A percentile compares a stretch with the other conserved stretches of the same genome.
phyloP scores from a whole-genome alignment of 768 basidiomycete genomes.

The Boletus bicolor region DNA sequence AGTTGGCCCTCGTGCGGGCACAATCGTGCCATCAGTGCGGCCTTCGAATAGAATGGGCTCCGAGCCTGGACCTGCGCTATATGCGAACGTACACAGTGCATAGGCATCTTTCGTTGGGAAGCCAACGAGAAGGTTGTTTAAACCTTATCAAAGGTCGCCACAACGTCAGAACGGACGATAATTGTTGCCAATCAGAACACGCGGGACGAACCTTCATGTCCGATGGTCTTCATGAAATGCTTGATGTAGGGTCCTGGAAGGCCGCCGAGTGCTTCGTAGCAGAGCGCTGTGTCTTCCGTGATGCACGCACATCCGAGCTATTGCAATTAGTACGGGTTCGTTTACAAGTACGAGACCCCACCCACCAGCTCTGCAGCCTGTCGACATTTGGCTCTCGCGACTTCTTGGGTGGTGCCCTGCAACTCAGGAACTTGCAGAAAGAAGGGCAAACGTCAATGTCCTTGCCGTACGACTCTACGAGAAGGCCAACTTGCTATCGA shows the following conservation, averaged over 20 bases:
- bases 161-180: background rate
- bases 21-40: slow-evolving; percentile 84
- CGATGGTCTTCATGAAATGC: slow-evolving; percentile 77
- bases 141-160: slow-evolving; percentile 38
- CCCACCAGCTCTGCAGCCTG: slow-evolving; percentile 76
- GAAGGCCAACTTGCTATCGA: slow-evolving; percentile 63
- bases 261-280: slow-evolving; percentile 83
- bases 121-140: slow-evolving; percentile 76
- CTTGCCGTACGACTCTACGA: background rate
- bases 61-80: slow-evolving; percentile 75
- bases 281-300: slow-evolving; percentile 94
- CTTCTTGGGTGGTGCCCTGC: slow-evolving; percentile 89
- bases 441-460: background rate
- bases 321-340: background rate
- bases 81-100: slow-evolving; percentile 96
- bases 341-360: slow-evolving; percentile 14
- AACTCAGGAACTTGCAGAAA: slow-evolving; percentile 76
- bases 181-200: background rate
- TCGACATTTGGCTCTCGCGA: slow-evolving; percentile 83
- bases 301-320: slow-evolving; percentile 55
- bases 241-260: slow-evolving; percentile 99
- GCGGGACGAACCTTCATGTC: slow-evolving; percentile 66
- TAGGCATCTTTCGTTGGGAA: slow-evolving; percentile 79
- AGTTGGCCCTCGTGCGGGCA: slow-evolving; percentile 73
- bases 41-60: slow-evolving; percentile 87